Evolutionary conservation across 2,329 filamentous ascomycete species (phyloP), one percentile per base, ranked within the genome.

Genomic region (Penicillium sp.): DNA sequence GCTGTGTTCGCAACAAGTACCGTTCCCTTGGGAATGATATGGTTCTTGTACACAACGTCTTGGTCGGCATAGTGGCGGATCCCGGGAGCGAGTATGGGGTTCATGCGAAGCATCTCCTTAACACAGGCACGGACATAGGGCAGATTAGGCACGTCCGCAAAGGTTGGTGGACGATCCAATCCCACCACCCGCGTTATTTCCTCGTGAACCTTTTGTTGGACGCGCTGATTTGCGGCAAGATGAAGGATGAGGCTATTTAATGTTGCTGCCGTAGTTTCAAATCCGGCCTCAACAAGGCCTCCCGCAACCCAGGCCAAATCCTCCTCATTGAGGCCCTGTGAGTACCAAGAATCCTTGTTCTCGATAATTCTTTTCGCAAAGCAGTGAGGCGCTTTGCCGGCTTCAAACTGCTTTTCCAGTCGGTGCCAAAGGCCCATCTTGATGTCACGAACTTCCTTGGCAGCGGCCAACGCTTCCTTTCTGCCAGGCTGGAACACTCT

Each of bases 21-120:
- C 28, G 24, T 36, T 2, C 28, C 28, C 22, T 41, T 37, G 3
- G 44, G 44, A 11, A 46, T 46, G 4, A 24, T 22, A 10, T 26
- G 31, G 3, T 22, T 16, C 11, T 46, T 46, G 18, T 46, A 46
- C 4, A 18, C 22, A 22, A 46, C 38, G 26, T 46, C 38, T 8
- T 28, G 18, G 23, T 23, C 37, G 5, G 37, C 11, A 10, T 46
- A 46, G 24, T 46, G 44, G 3, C 35, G 44, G 10, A 41, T 46
- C 6, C 37, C 31, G 3, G 31, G 29, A 7, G 35, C 37, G 22
- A 37, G 13, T 8, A 43, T 27, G 13, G 41, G 41, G 16, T 40
- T 29, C 22, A 48, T 44, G 2, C 44, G 44, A 4, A 46, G 44
- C 13, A 32, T 32, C 16, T 44, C 42, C 28, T 44, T 44, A 11